Conservation (phyloP, 495 filamentous ascomycete genomes). For the Parathielavia hyrcaniae region DNA sequence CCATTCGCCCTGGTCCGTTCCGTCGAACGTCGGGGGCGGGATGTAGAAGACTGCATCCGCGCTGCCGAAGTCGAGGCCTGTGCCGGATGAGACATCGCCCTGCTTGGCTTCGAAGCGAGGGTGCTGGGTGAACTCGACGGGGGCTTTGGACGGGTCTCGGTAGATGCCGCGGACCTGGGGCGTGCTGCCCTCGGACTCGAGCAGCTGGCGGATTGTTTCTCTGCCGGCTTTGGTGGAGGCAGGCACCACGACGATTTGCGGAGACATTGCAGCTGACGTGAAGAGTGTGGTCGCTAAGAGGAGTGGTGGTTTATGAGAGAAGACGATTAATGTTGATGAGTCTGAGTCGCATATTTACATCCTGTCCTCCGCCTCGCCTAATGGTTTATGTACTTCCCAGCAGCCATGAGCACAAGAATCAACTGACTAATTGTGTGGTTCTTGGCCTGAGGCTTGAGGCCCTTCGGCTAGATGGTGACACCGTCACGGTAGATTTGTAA, state of each 20-base stretch:
- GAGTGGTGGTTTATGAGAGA: no score
- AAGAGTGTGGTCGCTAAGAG: neutral
- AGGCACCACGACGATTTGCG: conserved; percentile 3
- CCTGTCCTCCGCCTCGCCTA: no score
- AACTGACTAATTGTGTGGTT: no score
- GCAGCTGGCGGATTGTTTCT: neutral
- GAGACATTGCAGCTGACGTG: neutral
- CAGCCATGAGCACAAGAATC: no score
- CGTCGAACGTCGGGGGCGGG: neutral
- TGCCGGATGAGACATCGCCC: neutral
- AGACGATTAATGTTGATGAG: no score
- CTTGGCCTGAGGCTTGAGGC: no score
- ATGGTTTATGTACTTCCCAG: no score
- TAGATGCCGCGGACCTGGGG: neutral
- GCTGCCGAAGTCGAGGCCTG: neutral
- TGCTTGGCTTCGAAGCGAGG: neutral
- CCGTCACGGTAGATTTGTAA: no score
- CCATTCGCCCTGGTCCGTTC: neutral
- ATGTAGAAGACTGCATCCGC: conserved; percentile 1
- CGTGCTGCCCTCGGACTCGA: neutral
- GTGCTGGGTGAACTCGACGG: neutral
- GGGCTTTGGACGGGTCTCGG: neutral
- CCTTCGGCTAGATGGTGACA: no score
- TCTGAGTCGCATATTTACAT: no score
- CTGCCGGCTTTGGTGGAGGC: conserved; percentile 1